Percentiles rank a stretch among this genome's conserved stretches.
Conservation (phyloP, 148 eudicot genomes). For the Mesembryanthemum crystallinum region DNA sequence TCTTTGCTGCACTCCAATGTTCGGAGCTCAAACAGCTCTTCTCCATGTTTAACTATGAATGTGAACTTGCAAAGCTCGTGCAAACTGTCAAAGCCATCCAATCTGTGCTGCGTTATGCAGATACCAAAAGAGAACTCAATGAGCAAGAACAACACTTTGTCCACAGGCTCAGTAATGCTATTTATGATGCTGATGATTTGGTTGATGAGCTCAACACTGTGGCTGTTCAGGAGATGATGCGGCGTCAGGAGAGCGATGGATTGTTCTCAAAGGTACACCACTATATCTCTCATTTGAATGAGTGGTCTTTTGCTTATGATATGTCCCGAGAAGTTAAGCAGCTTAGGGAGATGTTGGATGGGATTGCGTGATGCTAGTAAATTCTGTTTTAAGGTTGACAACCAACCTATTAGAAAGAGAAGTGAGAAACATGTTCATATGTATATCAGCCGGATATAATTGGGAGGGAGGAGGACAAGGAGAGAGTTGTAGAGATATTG, state of each 20-base stretch:
- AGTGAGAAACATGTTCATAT: too few species aligned
- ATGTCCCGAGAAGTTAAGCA: neutral
- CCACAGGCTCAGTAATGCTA: neutral
- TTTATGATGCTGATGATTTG: conserved; percentile 7
- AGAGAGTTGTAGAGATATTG: neutral
- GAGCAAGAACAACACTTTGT: neutral
- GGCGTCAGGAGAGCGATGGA: too few species aligned
- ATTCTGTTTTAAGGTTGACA: too few species aligned
- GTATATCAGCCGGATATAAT: too few species aligned
- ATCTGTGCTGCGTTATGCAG: neutral
- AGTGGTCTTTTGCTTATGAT: neutral
- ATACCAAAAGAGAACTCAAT: neutral
- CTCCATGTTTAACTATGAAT: neutral
- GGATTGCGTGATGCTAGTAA: too few species aligned
- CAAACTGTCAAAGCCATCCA: neutral
- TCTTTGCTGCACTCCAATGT: neutral
- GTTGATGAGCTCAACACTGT: neutral
- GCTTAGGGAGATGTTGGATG: too few species aligned
- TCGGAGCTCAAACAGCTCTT: neutral
- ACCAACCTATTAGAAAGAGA: too few species aligned
- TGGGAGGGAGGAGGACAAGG: too few species aligned
- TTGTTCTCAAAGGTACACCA: neutral
- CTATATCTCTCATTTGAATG: neutral
- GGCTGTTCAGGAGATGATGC: neutral
- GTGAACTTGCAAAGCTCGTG: neutral